Evolutionary conservation across 2,329 filamentous ascomycete species (phyloP).

Genomic region (Conoideocrella luteorostrata): DNA sequence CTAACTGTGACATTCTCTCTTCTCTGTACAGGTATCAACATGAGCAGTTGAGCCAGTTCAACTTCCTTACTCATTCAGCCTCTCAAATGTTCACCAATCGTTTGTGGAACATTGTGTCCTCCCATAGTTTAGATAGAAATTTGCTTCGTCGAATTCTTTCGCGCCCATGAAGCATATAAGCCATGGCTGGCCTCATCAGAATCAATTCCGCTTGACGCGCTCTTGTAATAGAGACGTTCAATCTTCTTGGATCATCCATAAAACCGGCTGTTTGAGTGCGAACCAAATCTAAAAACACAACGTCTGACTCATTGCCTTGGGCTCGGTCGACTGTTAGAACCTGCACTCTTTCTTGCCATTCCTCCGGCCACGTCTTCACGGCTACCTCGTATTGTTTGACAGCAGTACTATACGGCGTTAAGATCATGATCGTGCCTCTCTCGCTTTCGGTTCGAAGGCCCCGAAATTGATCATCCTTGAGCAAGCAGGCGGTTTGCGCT

Average conservation of each 20-base stretch:
- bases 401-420: slow-evolving; percentile 36
- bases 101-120: slow-evolving; percentile 17
- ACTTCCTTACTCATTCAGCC: too few relatives aligned
- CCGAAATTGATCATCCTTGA: slow-evolving; percentile 3
- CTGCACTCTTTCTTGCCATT: slow-evolving; percentile 26
- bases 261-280: slow-evolving; percentile 31
- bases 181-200: slow-evolving; percentile 35
- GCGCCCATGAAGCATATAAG: slow-evolving; percentile 9
- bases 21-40: too few relatives aligned
- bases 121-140: slow-evolving; percentile 25
- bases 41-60: too few relatives aligned
- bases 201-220: slow-evolving; percentile 39
- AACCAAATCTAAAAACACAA: slow-evolving; percentile 42
- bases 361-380: slow-evolving; percentile 19
- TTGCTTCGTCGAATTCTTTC: slow-evolving; percentile 9
- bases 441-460: slow-evolving; percentile 17
- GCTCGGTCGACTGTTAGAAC: slow-evolving; percentile 39
- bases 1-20: too few relatives aligned
- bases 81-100: slow-evolving; percentile 5
- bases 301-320: slow-evolving; percentile 41
- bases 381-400: slow-evolving; percentile 27
- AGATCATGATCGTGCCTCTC: slow-evolving; percentile 34
- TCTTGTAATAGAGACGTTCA: slow-evolving; percentile 40
- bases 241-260: slow-evolving; percentile 35
- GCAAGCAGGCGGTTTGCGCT: slow-evolving; percentile 21